Base-by-base conservation (phyloP, 2,329 filamentous ascomycete species). In the Fusarium sp. region DNA sequence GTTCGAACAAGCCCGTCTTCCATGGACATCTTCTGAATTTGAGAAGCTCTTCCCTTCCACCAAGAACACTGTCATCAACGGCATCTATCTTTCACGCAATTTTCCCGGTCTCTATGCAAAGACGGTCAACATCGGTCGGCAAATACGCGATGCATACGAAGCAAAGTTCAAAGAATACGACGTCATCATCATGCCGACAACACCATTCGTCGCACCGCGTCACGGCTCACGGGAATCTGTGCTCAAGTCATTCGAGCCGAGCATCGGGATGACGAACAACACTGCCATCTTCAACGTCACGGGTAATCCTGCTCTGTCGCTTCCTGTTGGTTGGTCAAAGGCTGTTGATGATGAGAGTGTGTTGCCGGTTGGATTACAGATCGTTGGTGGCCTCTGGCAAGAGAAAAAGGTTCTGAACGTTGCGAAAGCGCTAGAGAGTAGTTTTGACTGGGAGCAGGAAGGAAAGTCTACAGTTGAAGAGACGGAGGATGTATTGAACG, bases 241-340 rank as follows among this genome's bases (percentile, higher is more conserved):
- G 6, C 78, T 83, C 21, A 82, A 85, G 50, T 85, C 84, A 23
- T 86, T 88, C 52, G 82, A 83, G 58, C 85, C 85, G 16, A 86
- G 86, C 37, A 86, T 89, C 38, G 88, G 89, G 0, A 75, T 88
- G 65, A 88, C 86, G 0, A 84, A 82, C 21, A 90, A 91, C 71
- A 91, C 88, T 9, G 86, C 86, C 15, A 82, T 86, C 6, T 90
- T 90, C 78, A 88, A 90, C 72, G 82, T 86, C 5, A 89, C 87
- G 1, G 88, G 88, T 0, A 88, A 90, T 70, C 88, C 88, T 1
- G 88, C 87, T 1, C 75, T 90, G 70, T 83, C 85, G 1, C 79
- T 90, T 50, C 88, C 88, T 0, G 81, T 87, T 38, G 88, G 88
- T 0, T 83, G 85, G 72, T 79, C 84, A 5, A 80, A 81, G 5